Conservation (phyloP, 495 filamentous ascomycete species). For the Haplographium delicatum region DNA sequence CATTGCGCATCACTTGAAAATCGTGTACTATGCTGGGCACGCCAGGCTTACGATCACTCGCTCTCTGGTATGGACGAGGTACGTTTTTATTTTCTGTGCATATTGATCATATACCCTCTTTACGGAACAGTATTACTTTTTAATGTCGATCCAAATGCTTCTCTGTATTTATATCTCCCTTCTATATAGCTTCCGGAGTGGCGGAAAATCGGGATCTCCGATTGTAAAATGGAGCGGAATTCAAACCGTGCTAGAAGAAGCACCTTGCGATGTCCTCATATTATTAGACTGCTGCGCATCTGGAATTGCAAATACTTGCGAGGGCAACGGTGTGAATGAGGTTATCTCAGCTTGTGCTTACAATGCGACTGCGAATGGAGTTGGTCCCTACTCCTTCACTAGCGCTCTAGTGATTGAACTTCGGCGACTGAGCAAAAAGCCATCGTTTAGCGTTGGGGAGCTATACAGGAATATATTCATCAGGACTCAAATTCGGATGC, state of each 20-base stretch:
- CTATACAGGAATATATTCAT: constrained; percentile 1
- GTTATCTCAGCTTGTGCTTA: constrained; percentile 47
- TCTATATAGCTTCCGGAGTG: neutral
- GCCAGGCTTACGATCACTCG: neutral
- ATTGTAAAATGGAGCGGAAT: constrained; percentile 44
- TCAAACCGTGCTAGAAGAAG: constrained; percentile 44
- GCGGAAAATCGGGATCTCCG: neutral
- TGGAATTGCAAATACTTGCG: constrained; percentile 44
- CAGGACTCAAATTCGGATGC: neutral
- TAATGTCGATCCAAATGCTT: neutral
- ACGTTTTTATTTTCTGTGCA: neutral
- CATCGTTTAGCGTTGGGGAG: neutral
- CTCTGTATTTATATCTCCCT: neutral
- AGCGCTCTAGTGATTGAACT: constrained; percentile 19
- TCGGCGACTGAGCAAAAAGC: neutral
- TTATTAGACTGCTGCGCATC: constrained; percentile 52
- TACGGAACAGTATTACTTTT: neutral
- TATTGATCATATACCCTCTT: no score
- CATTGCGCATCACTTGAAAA: neutral
- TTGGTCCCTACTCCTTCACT: constrained; percentile 46
- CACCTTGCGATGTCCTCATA: constrained; percentile 46
- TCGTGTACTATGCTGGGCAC: constrained; percentile 4
- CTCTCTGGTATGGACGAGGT: neutral
- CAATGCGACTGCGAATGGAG: constrained; percentile 46
- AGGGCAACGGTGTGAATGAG: constrained; percentile 45